phyloP scores from a whole-genome alignment of 2,329 filamentous ascomycete genomes.

The Arthrobotrys sinensis region DNA sequence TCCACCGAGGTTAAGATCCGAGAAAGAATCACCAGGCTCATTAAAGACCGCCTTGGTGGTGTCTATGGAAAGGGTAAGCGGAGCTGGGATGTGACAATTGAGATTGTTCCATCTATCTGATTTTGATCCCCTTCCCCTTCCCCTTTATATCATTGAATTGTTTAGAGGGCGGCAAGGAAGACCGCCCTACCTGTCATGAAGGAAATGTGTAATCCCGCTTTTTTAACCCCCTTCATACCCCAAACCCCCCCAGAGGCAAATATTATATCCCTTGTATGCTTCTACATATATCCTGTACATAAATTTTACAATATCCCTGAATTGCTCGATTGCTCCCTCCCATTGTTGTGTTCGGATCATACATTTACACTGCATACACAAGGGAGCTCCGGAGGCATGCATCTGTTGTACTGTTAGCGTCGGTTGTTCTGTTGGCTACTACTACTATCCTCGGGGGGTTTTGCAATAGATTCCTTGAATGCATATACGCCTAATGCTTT shows the following conservation, averaged over 20 bases:
- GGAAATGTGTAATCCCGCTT: too few species aligned
- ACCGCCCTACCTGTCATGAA: neutral
- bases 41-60: conserved; percentile 88
- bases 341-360: neutral
- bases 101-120: conserved; percentile 73
- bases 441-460: too few species aligned
- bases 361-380: conserved; percentile 11
- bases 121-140: neutral
- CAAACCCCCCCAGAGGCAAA: neutral
- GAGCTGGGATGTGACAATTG: conserved; percentile 93
- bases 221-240: neutral
- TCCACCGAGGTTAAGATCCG: conserved; percentile 80
- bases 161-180: neutral
- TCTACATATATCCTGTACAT: conserved; percentile 10
- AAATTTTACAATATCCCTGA: neutral
- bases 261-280: neutral
- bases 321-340: neutral
- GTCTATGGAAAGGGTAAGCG: conserved; percentile 85
- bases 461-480: conserved; percentile 1
- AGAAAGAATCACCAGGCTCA: conserved; percentile 81
- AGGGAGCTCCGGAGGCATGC: neutral
- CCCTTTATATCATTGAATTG: neutral
- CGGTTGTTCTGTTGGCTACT: neutral
- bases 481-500: too few species aligned
- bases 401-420: neutral